Percentiles rank a stretch among this genome's conserved stretches.
These are phyloP conservation scores for Phalaenopsis aphrodite DNA, from an alignment of 106 monocot species.

Conservation along the genomic window DNA sequence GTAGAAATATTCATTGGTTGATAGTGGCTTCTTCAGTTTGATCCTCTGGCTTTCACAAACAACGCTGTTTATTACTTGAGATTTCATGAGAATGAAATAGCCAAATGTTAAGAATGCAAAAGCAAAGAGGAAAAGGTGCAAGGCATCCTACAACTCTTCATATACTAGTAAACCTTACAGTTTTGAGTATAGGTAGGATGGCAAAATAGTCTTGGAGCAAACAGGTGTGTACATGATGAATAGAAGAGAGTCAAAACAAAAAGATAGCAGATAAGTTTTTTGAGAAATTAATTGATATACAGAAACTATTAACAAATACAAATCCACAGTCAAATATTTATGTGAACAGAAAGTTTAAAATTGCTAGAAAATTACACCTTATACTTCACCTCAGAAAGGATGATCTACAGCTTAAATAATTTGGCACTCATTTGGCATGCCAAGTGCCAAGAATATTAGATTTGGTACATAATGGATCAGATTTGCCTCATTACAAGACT, in stretches of 20 bases:
- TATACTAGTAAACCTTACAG: no score
- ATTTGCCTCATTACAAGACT: not conserved
- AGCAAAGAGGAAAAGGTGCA: no score
- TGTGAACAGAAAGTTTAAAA: not conserved
- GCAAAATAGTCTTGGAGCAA: no score
- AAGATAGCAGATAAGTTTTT: not conserved
- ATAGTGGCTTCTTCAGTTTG: no score
- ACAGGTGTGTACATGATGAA: no score
- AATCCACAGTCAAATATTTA: not conserved
- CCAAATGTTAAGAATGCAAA: no score
- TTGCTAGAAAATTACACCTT: not conserved
- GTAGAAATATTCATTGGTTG: no score
- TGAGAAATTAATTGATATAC: not conserved
- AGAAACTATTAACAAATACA: not conserved
- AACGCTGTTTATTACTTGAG: no score
- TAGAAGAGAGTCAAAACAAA: slow-evolving; percentile 1
- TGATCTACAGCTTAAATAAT: not conserved
- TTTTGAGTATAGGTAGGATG: no score
- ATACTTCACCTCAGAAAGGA: not conserved
- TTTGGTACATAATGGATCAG: not conserved
- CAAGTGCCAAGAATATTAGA: not conserved
- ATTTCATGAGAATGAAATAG: no score
- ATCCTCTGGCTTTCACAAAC: no score
- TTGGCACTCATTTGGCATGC: not conserved
- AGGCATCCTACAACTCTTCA: no score